Base-by-base conservation (phyloP, 2,329 filamentous ascomycete genomes). In the Diaporthe nobilis region DNA sequence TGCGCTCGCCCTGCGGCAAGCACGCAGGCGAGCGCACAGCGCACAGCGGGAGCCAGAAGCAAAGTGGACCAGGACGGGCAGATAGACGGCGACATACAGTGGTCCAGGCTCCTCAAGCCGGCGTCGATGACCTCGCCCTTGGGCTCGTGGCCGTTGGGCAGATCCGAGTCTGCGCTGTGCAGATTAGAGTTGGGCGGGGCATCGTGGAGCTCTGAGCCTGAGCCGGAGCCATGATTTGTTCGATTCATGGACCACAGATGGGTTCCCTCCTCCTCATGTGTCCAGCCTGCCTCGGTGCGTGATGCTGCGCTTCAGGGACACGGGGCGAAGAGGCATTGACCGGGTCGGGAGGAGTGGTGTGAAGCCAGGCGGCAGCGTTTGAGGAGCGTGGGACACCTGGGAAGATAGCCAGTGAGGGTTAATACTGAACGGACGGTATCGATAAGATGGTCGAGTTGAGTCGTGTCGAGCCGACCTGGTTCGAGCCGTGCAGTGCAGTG, bases 101-200 rank as follows among this genome's bases (percentile, higher is more conserved):
- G 94, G 86, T 97, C 91, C 75, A 95, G 86, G 83, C 93, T 95
- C 83, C 91, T 92, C 82, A 98, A 86, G 68, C 96, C 96, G 72
- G 96, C 96, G 83, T 96, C 94, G 60, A 88, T 85, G 28, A 85
- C 84, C 55, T 81, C 80, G 77, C 79, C 81, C 79, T 77, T 81
- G 75, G 61, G 77, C 61, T 49, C 65, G 49, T 73, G 75, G 34
- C 75, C 73, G 34, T 77, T 75, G 28, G 70, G 60, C 49, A 58
- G 39, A 25, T 22, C 44, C 44, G 73, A 53, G 76, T 81, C 74
- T 47, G 68, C 70, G 15, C 37, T 60, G 49, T 74, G 34, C 72
- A 76, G 63, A 44, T 49, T 71, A 22, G 44, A 51, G 25, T 71
- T 76, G 37, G 37, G 71, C 72, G 51, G 67, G 63, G 60, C 75